A percentile compares a stretch with the other conserved stretches of the same genome.
phyloP scores from a whole-genome alignment of 805 yeast genomes.

The Ogataea populi-albae region DNA sequence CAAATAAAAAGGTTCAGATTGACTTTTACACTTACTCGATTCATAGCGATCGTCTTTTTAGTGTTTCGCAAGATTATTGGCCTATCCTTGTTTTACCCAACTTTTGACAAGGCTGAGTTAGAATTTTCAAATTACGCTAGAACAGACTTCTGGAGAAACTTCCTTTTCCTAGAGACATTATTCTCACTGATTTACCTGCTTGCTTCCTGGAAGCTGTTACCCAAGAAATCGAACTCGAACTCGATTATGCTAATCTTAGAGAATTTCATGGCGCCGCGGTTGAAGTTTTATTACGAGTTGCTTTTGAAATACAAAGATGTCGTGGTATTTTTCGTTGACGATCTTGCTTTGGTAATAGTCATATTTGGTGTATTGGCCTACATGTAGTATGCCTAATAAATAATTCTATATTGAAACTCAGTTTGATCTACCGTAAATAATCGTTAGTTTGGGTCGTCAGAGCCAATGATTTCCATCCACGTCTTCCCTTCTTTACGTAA shows the following conservation, averaged over 20 bases:
- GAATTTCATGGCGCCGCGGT: constrained; percentile 23
- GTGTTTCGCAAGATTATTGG: constrained; percentile 10
- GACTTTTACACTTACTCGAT: constrained; percentile 19
- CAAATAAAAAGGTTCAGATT: constrained; percentile 13
- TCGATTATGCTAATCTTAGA: constrained; percentile 21
- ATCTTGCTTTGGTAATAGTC: constrained; percentile 27
- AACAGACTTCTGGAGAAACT: constrained; percentile 22
- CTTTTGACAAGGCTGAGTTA: constrained; percentile 13
- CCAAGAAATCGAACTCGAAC: constrained; percentile 12
- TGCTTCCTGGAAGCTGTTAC: constrained; percentile 13
- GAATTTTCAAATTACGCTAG: constrained; percentile 6
- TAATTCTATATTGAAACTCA: neutral
- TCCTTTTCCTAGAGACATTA: constrained; percentile 21
- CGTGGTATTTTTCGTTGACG: constrained; percentile 22
- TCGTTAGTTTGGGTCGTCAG: constrained; percentile 41
- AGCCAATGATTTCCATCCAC: constrained; percentile 78
- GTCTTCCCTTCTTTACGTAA: constrained; percentile 72
- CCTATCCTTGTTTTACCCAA: constrained; percentile 8
- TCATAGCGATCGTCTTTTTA: constrained; percentile 11
- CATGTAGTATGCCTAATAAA: neutral
- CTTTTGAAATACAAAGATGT: constrained; percentile 28
- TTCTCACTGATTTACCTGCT: constrained; percentile 17
- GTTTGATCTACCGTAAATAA: neutral
- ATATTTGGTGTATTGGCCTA: constrained; percentile 24
- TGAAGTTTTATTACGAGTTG: constrained; percentile 13